Base-by-base conservation (phyloP, 148 eudicot species). In the Fagopyrum esculentum region DNA sequence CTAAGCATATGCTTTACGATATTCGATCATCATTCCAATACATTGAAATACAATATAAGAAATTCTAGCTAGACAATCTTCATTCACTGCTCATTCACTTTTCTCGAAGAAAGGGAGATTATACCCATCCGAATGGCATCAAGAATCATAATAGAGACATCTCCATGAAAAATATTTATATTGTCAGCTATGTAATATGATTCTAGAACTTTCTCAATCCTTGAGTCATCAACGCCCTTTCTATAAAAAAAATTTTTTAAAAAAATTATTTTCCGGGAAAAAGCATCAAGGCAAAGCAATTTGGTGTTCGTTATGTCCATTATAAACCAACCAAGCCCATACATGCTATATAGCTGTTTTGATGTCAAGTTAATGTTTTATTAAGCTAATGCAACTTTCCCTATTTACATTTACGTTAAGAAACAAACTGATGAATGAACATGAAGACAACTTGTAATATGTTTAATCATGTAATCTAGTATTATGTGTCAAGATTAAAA, bases 131-230 rank as follows among this genome's bases (percentile, higher is more conserved):
- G 87, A 54, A 89, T 87, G 5, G 90, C 93, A 22, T 22, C 26
- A 22, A 90, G 89, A 52, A 85, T 79, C 79, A 87, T 80, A 6
- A 90, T 89, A 78, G 88, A 82, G 75, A 85, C 84, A 80, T 89
- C 93, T 75, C 90, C 93, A 77, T 84, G 85, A 50, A 89, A 89
- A 43, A 90, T 88, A 78, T 85, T 87, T 83, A 84, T 89, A 86
- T 89, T 89, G 11, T 83, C 90, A 52, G 93, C 84, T 77, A 87
- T 89, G 80, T 85, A 82, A 84, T 83, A 80, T 30, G 82, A 74
- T 51, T 89, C 93, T 74, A 87, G 81, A 30, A 87, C 86, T 78
- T 89, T 89, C 89, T 89, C 89, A 74, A 89, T 87, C 80, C 85
- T 89, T 63, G 85, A 85, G 68, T 90, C 93, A 85, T 79, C 48